Base-by-base conservation (phyloP, 306 rosid species). In the Begonia loranthoides region DNA sequence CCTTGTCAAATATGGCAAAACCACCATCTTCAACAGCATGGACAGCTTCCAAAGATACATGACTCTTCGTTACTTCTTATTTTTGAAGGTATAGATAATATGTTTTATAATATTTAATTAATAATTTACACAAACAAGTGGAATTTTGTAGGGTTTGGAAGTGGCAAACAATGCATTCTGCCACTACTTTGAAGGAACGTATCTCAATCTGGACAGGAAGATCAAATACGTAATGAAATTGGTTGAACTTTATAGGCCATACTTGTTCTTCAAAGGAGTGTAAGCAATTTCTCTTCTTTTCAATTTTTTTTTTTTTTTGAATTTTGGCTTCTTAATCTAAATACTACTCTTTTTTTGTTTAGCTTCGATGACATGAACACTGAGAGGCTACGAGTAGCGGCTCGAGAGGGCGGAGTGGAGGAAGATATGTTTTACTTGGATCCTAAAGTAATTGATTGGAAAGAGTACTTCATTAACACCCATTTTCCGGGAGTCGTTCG, bases 181-280 rank as follows among this genome's bases (percentile, higher is more conserved):
- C 49, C 69, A 73, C 24, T 81, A 67, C 59, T 87, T 84, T 56
- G 63, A 60, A 41, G 72, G 66, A 48, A 79, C 22, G 1, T 81
- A 69, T 55, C 13, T 54, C 8, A 65, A 70, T 28, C 67, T 81
- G 8, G 74, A 55, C 2, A 67, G 80, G 57, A 87, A 84, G 72
- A 68, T 87, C 38, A 73, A 70, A 33, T 62, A 59, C 48, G 86
- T 79, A 55, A 66, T 79, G 86, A 72, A 87, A 15, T 55, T 87
- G 73, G 87, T 70, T 54, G 94, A 87, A 1, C 79, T 87, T 9
- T 87, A 84, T 60, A 70, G 69, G 22, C 94, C 96, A 13, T 87
- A 84, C 59, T 65, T 87, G 71, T 84, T 87, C 81, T 87, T 87
- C 75, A 59, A 43, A 19, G 94, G 85, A 58, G 22, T 78, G 94